phyloP scores from a whole-genome alignment of 257 asterid species.

The Plantago major region DNA sequence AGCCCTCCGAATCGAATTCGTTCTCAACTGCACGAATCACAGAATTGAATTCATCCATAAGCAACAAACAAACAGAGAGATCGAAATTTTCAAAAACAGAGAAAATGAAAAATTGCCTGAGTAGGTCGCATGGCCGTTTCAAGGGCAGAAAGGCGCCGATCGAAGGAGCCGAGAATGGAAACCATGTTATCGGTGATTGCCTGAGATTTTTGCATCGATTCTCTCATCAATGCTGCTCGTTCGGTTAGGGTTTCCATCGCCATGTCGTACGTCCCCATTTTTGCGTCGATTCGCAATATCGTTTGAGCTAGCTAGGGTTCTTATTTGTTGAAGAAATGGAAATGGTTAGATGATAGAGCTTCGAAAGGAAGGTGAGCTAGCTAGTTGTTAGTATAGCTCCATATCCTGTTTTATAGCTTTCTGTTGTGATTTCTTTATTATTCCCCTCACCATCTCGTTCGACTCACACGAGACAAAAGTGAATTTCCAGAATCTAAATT shows the following conservation, averaged over 20 bases:
- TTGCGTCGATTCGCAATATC: neutral
- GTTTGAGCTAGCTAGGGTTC: neutral
- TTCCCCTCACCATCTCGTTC: neutral
- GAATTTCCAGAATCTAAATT: no score
- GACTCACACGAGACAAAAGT: neutral
- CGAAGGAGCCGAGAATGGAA: slow-evolving; percentile 87
- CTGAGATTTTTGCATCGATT: slow-evolving; percentile 82
- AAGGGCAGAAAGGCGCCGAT: slow-evolving; percentile 93
- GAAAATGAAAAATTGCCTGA: slow-evolving; percentile 43
- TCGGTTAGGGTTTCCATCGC: slow-evolving; percentile 70
- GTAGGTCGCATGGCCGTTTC: slow-evolving; percentile 99
- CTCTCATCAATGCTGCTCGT: slow-evolving; percentile 68
- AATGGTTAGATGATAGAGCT: neutral
- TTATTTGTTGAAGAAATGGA: neutral
- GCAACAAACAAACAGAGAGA: neutral
- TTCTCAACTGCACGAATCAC: slow-evolving; percentile 47
- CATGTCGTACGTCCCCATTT: slow-evolving; percentile 39
- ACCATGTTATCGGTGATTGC: slow-evolving; percentile 77
- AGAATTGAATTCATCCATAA: neutral
- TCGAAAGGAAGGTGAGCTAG: neutral
- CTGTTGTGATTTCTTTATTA: neutral
- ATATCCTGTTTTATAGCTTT: neutral
- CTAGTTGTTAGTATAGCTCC: no score
- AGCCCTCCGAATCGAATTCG: slow-evolving; percentile 88
- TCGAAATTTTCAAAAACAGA: neutral